Evolutionary conservation across 768 basidiomycete genomes (phyloP), one percentile per base, ranked within the genome.

Genomic region (Dentipellis sp.): DNA sequence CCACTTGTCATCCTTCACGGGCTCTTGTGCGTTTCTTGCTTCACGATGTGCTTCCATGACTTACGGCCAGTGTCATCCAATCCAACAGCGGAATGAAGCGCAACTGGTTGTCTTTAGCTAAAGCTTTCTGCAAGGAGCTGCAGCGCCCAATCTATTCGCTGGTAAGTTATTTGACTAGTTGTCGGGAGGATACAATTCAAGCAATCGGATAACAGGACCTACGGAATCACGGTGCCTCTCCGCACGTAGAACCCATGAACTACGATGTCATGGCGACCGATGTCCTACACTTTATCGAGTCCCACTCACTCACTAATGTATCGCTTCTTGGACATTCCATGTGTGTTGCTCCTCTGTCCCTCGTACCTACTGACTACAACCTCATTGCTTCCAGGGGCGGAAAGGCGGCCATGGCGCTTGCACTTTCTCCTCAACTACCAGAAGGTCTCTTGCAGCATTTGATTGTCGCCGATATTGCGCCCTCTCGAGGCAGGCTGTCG

Each of bases 311-410:
- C 40, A 72, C 73, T 2, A 73, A 86, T 16, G 77, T 94, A 16
- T 80, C 88, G 2, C 75, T 97, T 4, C 72, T 95, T 3, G 94
- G 94, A 0, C 94, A 95, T 67, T 94, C 92, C 2, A 94, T 95
- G 93, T 92, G 61, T 54, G 86, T 19, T 23, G 21, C 37, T 16
- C 35, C 53, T 11, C 16, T 19, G 19, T 35, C n/a, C 4, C 10
- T 21, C 1, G 10, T 35, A 16, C 21, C 7, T 38, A n/a, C 35
- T 4, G 19, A 21, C 8, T 37, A 38, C 10, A 38, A 5, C 10
- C 39, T 52, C 7, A 45, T n/a, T 14, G 16, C 23, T 35, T 10
- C 19, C n/a, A 92, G 89, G 90, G 92, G 92, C 52, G 92, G 90
- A 19, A 94, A 92, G 66, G 83, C 80, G 3, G 86, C 86, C 0